Evolutionary conservation across 179 eudicot species (phyloP).

Genomic region (Actinidia arguta): DNA sequence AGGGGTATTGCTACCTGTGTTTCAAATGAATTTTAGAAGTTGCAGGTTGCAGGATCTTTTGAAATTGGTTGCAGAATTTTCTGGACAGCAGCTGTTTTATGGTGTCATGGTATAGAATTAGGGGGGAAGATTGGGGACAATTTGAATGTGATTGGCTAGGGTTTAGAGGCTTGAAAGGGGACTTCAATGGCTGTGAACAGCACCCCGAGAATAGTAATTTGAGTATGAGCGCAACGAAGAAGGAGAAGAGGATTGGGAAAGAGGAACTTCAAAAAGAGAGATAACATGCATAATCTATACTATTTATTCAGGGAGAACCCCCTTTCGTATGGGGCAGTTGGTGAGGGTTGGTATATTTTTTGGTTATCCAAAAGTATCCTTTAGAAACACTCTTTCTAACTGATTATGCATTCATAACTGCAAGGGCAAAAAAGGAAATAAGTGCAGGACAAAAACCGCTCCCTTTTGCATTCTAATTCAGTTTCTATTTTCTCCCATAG

Average conservation of each 20-base stretch:
- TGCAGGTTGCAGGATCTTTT: background rate
- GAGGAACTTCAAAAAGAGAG: background rate
- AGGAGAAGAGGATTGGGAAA: background rate
- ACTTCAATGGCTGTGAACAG: background rate
- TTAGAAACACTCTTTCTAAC: no score
- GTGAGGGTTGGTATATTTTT: no score
- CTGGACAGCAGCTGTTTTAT: background rate
- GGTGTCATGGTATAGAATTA: background rate
- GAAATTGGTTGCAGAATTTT: background rate
- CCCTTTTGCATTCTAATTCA: no score
- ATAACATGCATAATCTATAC: background rate
- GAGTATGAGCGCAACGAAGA: background rate
- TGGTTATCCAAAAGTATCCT: no score
- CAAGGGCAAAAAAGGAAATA: no score
- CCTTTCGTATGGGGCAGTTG: no score
- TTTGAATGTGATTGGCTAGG: background rate
- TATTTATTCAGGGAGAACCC: no score
- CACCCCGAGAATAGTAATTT: background rate
- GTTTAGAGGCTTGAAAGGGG: background rate
- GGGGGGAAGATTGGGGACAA: background rate
- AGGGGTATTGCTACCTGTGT: no score
- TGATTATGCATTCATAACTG: no score
- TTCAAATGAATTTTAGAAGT: background rate
- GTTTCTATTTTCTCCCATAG: no score
- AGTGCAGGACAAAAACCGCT: no score